Evolutionary conservation across 192 early-diverging fungal species (phyloP).

Genomic region (Phlyctochytrium arcticum): DNA sequence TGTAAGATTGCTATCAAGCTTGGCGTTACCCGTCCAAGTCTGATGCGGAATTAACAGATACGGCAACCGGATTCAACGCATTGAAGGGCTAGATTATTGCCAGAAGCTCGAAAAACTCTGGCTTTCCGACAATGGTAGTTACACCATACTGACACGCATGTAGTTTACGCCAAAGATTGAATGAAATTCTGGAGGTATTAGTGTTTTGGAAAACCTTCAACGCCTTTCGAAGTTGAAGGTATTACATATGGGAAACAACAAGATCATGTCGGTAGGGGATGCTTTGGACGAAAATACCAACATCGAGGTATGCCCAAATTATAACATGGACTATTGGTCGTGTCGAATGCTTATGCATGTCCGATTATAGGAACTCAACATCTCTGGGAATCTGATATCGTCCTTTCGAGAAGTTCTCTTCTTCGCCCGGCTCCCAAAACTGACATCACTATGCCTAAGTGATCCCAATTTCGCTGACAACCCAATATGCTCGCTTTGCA

Average conservation of each 20-base stretch:
- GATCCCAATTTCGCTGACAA: conserved; percentile 57
- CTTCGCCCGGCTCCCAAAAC: conserved; percentile 41
- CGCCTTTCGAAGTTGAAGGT: conserved; percentile 25
- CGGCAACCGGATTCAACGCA: conserved; percentile 43
- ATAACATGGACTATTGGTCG: neutral
- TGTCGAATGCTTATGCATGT: neutral
- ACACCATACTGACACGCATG: neutral
- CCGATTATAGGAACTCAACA: conserved; percentile 36
- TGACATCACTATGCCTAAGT: conserved; percentile 43
- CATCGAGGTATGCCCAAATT: conserved; percentile 12
- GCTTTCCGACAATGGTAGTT: conserved; percentile 53
- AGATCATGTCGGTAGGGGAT: conserved; percentile 39
- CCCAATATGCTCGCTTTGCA: conserved; percentile 52
- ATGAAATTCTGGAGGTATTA: conserved; percentile 34
- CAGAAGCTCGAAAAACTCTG: conserved; percentile 47
- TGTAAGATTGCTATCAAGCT: conserved; percentile 26
- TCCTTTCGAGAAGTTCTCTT: conserved; percentile 56
- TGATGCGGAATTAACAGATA: conserved; percentile 29
- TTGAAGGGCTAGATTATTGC: conserved; percentile 46
- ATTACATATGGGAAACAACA: conserved; percentile 47
- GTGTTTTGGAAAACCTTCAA: conserved; percentile 37
- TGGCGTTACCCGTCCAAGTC: neutral
- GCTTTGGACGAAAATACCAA: conserved; percentile 36
- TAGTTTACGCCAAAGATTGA: neutral
- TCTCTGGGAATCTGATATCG: conserved; percentile 53